These are phyloP conservation scores for Physcomitrium patens DNA, from an alignment of 225 moss, liverwort and hornwort species.

Conservation along the genomic window DNA sequence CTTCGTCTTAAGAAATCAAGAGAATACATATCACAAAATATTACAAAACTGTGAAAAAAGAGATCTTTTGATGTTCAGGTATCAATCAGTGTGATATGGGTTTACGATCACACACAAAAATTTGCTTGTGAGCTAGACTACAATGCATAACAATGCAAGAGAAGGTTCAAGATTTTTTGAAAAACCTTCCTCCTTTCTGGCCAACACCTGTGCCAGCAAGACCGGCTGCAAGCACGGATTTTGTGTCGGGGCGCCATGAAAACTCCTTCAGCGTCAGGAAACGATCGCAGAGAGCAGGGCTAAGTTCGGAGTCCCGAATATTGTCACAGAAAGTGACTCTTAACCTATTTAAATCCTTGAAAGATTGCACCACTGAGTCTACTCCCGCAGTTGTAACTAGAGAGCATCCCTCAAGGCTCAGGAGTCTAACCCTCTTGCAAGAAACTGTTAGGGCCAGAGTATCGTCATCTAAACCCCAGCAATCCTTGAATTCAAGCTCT, in stretches of 20 bases:
- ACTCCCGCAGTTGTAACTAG: slow-evolving; percentile 84
- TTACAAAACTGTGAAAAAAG: slow-evolving; percentile 38
- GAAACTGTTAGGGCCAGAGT: slow-evolving; percentile 64
- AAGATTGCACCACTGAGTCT: slow-evolving; percentile 66
- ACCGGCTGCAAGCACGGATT: slow-evolving; percentile 70
- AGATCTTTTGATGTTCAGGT: slow-evolving; percentile 18
- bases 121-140: slow-evolving; percentile 47
- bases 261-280: slow-evolving; percentile 85
- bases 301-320: slow-evolving; percentile 86
- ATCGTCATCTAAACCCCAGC: slow-evolving; percentile 93
- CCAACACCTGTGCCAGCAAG: slow-evolving; percentile 71
- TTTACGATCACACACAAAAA: slow-evolving; percentile 15
- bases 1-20: slow-evolving; percentile 18
- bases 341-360: slow-evolving; percentile 84
- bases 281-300: slow-evolving; percentile 66
- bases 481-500: slow-evolving; percentile 88
- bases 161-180: slow-evolving; percentile 51
- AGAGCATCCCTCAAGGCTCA: slow-evolving; percentile 88
- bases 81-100: slow-evolving; percentile 34
- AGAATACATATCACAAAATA: slow-evolving; percentile 25
- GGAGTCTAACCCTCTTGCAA: slow-evolving; percentile 72
- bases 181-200: slow-evolving; percentile 85
- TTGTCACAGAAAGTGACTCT: slow-evolving; percentile 84
- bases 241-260: slow-evolving; percentile 91
- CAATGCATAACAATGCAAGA: slow-evolving; percentile 40